Evolutionary conservation across 768 basidiomycete species (phyloP), one percentile per base, ranked within the genome.

Genomic region (Lactarius tabidus): DNA sequence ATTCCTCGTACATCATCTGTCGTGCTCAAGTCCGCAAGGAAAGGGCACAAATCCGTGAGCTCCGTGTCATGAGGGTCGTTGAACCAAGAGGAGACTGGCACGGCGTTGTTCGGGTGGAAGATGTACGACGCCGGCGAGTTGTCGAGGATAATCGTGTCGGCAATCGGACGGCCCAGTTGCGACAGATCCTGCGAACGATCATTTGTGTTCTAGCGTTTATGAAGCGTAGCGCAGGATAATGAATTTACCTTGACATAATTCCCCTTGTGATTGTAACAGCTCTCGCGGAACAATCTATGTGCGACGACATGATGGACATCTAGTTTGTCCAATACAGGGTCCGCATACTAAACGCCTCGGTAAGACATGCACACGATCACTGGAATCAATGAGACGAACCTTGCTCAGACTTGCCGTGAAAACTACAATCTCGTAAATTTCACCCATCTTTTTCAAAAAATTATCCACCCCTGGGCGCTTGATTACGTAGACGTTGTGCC

Each of bases 41-140:
- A 98, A 33, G 95, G 93, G 62, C 95, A 88, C 59, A 98, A 80
- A 77, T 98, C 96, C 45, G 93, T 97, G 69, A 99, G 83, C 75
- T 98, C 96, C 55, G 95, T 96, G 74, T 98, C 96, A 72, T 98
- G 96, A 12, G 95, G 95, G 77, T 95, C 95, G 76, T 98, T 98
- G 81, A 99, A 99, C 97, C 97, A 99, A 63, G 93, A 95, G 51
- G 96, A 98, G 66, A 99, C 95, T 15, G 97, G 97, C 6, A 98
- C 96, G 43, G 97, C 97, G 74, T 98, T 98, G 79, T 97, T 95
- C 18, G 95, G 95, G 74, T 99, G 96, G 84, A 99, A 99, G 66
- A 98, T 96, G 77, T 98, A 99, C 15, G 93, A 97, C 15, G 97
- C 97, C 18, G 97, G 97, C 31, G 96, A 98, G 76, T 98, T 99